Conservation (phyloP, 129 eudicot genomes). For the Tanacetum coccineum region DNA sequence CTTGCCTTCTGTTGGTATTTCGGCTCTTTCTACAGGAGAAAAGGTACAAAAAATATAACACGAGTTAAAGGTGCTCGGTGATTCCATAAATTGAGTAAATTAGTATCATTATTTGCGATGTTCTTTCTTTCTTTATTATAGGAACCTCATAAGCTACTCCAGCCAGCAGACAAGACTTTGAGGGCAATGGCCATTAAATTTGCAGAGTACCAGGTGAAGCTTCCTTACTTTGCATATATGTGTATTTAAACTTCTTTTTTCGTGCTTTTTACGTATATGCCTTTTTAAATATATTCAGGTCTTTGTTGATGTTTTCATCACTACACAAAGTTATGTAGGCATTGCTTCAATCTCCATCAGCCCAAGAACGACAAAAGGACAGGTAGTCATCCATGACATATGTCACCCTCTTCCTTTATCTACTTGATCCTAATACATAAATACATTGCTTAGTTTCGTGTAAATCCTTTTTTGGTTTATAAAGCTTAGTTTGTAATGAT, state of each 20-base stretch:
- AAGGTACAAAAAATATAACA: conserved; percentile 46
- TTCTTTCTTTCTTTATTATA: conserved; percentile 29
- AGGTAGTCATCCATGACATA: conserved; percentile 42
- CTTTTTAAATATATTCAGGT: conserved; percentile 46
- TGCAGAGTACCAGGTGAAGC: conserved; percentile 87
- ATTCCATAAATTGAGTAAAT: background rate
- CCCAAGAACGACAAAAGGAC: conserved; percentile 95
- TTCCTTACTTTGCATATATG: background rate
- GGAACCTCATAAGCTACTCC: conserved; percentile 93
- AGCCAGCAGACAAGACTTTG: conserved; percentile 77
- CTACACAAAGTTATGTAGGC: too few species aligned
- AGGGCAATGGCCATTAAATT: conserved; percentile 91
- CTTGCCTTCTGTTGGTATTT: conserved; percentile 84
- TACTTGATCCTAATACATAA: too few species aligned
- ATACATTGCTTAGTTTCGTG: too few species aligned
- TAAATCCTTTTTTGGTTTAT: too few species aligned
- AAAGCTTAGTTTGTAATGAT: too few species aligned
- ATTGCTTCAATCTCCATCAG: conserved; percentile 86
- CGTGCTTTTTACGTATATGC: background rate
- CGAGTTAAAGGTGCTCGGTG: background rate
- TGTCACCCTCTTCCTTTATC: too few species aligned
- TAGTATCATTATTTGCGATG: background rate
- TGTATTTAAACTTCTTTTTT: background rate
- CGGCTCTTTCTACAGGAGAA: conserved; percentile 93
- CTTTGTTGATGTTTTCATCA: too few species aligned